Base-by-base conservation (phyloP, 805 yeast genomes). In the Metschnikowia hibisci region DNA sequence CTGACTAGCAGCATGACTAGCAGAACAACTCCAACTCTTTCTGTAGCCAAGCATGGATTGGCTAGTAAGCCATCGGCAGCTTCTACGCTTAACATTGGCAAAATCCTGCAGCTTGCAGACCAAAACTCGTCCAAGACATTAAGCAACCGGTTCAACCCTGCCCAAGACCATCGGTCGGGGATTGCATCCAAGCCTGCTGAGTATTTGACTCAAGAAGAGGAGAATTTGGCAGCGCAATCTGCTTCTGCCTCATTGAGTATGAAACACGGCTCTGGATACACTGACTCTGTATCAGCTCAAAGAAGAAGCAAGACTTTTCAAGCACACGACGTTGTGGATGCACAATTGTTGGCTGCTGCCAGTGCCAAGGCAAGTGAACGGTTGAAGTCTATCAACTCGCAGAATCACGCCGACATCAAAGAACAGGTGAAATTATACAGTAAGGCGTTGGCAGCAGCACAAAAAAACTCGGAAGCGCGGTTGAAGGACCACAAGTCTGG, bases 391-490 rank as follows among this genome's bases (percentile, higher is more conserved):
- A 47, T 70, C 42, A 57, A 55, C 36, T n/a, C 55, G n/a, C 44
- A 56, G 4, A 38, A 50, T 18, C 63, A 64, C 5, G 53, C 47
- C 32, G 67, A 58, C 52, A 72, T 59, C 61, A 69, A 51, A 61
- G 70, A 53, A 52, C 74, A 60, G 62, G 78, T 78, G 13, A 80
- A 76, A 35, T 74, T 69, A 58, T 87, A 87, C 66, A 79, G 80
- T 50, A 76, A 77, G 50, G 97, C 96, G 2, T 73, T 84, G 42
- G 81, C 82, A 25, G 67, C 85, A 48, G 96, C 96, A 2, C 85
- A 84, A 59, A 76, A 77, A 48, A 80, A 80, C 55, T 70, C 76
- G 36, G 78, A 76, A 39, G 80, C 78, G 58, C 76, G 91, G 56
- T 57, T 75, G 39, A 57, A 58, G 35, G 53, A 57, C 38, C 70